Conservation (phyloP, 305 asterid species). For the Plantago rigida region DNA sequence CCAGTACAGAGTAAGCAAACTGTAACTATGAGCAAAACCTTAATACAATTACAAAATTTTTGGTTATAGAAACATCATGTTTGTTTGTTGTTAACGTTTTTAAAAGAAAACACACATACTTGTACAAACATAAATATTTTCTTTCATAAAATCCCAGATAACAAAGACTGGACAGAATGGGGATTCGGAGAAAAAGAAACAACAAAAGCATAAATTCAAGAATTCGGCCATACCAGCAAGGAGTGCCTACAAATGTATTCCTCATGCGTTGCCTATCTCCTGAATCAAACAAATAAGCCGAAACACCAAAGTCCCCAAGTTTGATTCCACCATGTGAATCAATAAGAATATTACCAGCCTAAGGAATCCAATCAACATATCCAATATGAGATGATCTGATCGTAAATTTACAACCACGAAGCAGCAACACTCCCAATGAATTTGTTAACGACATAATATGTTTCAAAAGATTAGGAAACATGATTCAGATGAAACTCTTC, state of each 20-base stretch:
- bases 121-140: background rate
- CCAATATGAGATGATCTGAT: no score
- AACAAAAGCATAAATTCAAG: background rate
- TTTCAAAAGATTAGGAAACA: no score
- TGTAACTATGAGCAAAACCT: slow-evolving; percentile 2
- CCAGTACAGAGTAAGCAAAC: background rate
- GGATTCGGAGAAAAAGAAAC: slow-evolving; percentile 1
- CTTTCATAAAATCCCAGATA: background rate
- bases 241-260: slow-evolving; percentile 96
- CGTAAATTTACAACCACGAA: no score
- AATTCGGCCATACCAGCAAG: slow-evolving; percentile 71
- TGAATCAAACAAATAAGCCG: slow-evolving; percentile 91
- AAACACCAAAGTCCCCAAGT: slow-evolving; percentile 95
- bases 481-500: no score
- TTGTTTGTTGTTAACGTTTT: background rate
- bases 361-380: slow-evolving; percentile 12
- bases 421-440: no score
- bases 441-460: no score
- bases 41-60: background rate
- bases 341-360: slow-evolving; percentile 94
- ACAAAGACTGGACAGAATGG: background rate
- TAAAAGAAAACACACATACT: background rate
- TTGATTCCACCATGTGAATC: slow-evolving; percentile 79
- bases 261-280: slow-evolving; percentile 90
- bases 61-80: background rate